Conservation (phyloP, 148 eudicot genomes). For the Diospyros kaki region DNA sequence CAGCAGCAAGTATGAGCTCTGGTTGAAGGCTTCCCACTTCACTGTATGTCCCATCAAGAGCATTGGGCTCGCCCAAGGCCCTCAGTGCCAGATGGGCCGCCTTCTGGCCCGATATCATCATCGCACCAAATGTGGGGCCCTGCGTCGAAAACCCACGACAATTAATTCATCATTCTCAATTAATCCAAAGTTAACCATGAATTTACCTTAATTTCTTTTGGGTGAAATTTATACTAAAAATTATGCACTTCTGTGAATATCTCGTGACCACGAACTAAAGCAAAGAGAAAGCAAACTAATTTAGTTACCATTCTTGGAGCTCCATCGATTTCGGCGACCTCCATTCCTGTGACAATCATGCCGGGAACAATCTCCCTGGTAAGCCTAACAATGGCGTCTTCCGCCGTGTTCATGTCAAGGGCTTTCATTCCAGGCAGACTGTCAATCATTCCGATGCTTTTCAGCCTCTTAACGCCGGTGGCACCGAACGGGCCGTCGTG, state of each 20-base stretch:
- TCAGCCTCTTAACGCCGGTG: constrained; percentile 86
- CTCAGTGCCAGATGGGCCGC: constrained; percentile 88
- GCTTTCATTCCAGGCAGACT: constrained; percentile 93
- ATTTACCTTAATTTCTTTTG: too few relatives aligned
- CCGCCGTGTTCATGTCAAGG: constrained; percentile 88
- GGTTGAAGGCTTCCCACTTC: constrained; percentile 36
- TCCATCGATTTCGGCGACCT: constrained; percentile 96
- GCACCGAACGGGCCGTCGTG: constrained; percentile 98
- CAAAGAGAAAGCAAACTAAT: not conserved
- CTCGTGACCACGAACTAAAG: too few relatives aligned
- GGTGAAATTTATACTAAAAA: too few relatives aligned
- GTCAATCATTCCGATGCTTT: constrained; percentile 75
- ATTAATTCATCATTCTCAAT: too few relatives aligned
- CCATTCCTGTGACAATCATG: constrained; percentile 99
- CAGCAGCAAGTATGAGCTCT: constrained; percentile 55
- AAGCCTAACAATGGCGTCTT: constrained; percentile 81
- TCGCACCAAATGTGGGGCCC: constrained; percentile 98
- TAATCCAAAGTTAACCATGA: too few relatives aligned
- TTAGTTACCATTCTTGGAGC: constrained; percentile 80
- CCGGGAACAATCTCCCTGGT: constrained; percentile 94
- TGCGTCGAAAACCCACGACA: constrained; percentile 10
- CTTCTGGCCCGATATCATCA: constrained; percentile 98
- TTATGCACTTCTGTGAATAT: too few relatives aligned
- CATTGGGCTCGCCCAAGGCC: constrained; percentile 76
- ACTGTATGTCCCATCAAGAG: constrained; percentile 44